Evolutionary conservation across 208 protist species (phyloP).

Genomic region (Trypanosoma caninum): DNA sequence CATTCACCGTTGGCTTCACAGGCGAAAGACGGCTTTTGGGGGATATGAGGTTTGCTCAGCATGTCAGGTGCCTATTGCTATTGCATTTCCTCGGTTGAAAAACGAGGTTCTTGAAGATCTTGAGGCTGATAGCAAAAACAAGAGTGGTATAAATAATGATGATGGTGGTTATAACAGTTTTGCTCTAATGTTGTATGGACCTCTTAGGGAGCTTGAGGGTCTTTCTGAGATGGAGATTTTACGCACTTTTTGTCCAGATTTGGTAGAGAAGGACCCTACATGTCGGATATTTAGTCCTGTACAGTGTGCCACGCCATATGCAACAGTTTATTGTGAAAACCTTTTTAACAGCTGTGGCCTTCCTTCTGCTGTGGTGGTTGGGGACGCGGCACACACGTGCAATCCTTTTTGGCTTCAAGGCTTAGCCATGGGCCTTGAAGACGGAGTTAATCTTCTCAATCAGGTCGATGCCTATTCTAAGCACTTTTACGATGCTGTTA

Average conservation of each 20-base stretch:
- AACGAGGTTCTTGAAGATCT: too few relatives aligned
- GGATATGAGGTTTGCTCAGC: slow-evolving; percentile 54
- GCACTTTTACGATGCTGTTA: slow-evolving; percentile 86
- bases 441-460: slow-evolving; percentile 72
- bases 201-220: slow-evolving; percentile 44
- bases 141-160: background rate
- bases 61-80: slow-evolving; percentile 49
- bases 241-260: slow-evolving; percentile 24
- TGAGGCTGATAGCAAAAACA: slow-evolving; percentile 6
- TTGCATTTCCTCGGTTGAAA: slow-evolving; percentile 73
- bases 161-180: slow-evolving; percentile 35
- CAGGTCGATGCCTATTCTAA: slow-evolving; percentile 81
- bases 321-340: slow-evolving; percentile 86
- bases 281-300: slow-evolving; percentile 10
- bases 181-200: slow-evolving; percentile 82
- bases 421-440: slow-evolving; percentile 79
- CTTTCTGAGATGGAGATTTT: slow-evolving; percentile 47
- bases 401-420: slow-evolving; percentile 88
- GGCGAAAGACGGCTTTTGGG: slow-evolving; percentile 29
- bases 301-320: slow-evolving; percentile 27
- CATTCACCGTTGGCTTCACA: slow-evolving; percentile 85
- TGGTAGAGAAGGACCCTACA: slow-evolving; percentile 8
- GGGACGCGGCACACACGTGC: slow-evolving; percentile 75
- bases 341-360: slow-evolving; percentile 85
- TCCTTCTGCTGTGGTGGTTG: slow-evolving; percentile 77